Evolutionary conservation across 2,329 filamentous ascomycete species (phyloP), one percentile per base, ranked within the genome.

Genomic region (Pseudocercospora macadamiae): DNA sequence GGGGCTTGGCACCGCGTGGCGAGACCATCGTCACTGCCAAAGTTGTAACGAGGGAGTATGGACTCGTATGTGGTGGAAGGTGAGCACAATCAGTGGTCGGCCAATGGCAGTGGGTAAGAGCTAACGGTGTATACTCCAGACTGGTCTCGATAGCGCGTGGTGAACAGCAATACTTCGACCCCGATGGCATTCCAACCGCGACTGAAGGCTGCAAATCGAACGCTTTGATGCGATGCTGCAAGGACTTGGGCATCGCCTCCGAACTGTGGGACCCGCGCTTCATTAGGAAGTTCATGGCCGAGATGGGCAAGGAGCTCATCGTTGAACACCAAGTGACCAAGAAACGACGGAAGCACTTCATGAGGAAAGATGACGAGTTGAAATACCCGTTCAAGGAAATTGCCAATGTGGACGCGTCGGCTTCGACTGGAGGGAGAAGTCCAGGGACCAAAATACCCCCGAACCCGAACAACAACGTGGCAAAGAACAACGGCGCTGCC

Each of bases 171-270:
- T 99, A 96, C 78, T 99, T 97, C 78, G 86, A 85, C 67, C 84
- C 91, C 30, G 93, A 97, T 67, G 89, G 89, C 55, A 92, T 99
- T 64, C 92, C 95, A 23, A 96, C 93, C 1, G 93, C 95, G 7
- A 93, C 93, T 60, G 95, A 99, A 77, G 95, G 95, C 54, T 96
- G 92, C 83, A 97, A 97, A 97, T 96, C 92, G 63, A 99, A 99
- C 73, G 95, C 95, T 10, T 82, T 99, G 66, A 96, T 97, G 87
- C 90, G 95, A 59, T 97, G 93, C 83, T 97, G 95, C 82, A 99
- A 99, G 80, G 95, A 99, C 75, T 79, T 99, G 28, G 95, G 95
- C 32, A 89, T 99, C 65, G 95, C 91, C 1, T 93, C 89, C 64
- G 95, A 99, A 77, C 83, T 99, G 18, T 99, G 95, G 95, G 95